A percentile compares a stretch with the other conserved stretches of the same genome.
phyloP scores from a whole-genome alignment of 805 yeast genomes.

The Ogataea paraovalis region DNA sequence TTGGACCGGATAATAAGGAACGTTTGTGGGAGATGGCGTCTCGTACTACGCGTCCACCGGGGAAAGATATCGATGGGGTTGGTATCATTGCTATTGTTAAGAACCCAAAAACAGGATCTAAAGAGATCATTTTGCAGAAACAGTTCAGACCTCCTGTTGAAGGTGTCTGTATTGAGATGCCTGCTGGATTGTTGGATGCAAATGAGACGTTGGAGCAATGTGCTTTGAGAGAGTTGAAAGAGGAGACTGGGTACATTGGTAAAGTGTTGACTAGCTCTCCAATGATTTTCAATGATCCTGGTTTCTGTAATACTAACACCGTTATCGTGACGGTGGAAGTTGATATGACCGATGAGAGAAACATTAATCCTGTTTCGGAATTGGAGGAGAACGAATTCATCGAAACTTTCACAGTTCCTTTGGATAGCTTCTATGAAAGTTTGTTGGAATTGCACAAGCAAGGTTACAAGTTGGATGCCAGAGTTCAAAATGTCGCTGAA shows the following conservation, averaged over 20 bases:
- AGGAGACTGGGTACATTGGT: conserved; percentile 92
- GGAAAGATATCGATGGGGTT: conserved; percentile 79
- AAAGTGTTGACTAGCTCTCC: conserved; percentile 35
- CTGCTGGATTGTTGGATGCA: conserved; percentile 92
- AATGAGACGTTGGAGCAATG: conserved; percentile 72
- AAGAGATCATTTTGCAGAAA: conserved; percentile 63
- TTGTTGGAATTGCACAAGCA: conserved; percentile 49
- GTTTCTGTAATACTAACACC: conserved; percentile 84
- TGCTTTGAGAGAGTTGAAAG: conserved; percentile 82
- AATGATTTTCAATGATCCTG: conserved; percentile 49
- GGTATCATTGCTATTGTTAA: conserved; percentile 74
- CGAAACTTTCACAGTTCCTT: conserved; percentile 75
- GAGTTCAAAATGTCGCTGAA: conserved; percentile 80
- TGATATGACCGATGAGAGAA: conserved; percentile 64
- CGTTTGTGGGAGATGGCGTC: conserved; percentile 93
- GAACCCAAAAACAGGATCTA: conserved; percentile 30
- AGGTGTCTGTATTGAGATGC: conserved; percentile 87
- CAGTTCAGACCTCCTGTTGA: conserved; percentile 93
- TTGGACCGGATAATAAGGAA: conserved; percentile 64
- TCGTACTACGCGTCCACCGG: conserved; percentile 65
- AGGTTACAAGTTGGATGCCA: conserved; percentile 81
- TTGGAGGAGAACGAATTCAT: conserved; percentile 91
- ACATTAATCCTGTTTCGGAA: conserved; percentile 64
- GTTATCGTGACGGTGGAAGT: conserved; percentile 74
- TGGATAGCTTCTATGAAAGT: conserved; percentile 51